Conservation (phyloP, 441 rosid genomes). For the Gossypium davidsonii region DNA sequence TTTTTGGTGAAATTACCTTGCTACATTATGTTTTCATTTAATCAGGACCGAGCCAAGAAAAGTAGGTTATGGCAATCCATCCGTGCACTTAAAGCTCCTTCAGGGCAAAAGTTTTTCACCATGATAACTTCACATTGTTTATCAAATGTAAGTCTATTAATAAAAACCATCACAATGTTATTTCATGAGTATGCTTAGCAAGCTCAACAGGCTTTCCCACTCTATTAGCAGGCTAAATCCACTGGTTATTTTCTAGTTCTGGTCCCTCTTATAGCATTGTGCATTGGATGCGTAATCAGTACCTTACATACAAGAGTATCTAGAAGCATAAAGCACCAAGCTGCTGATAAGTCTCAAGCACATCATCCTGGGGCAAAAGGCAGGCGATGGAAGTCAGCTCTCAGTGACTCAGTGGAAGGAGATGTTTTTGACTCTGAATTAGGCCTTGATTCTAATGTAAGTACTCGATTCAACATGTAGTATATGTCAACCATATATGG, state of each 20-base stretch:
- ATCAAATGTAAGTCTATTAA: background rate
- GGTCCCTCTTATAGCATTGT: conserved; percentile 10
- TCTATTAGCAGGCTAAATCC: conserved; percentile 11
- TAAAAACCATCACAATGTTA: background rate
- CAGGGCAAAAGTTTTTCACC: background rate
- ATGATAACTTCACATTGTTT: background rate
- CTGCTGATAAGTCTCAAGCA: background rate
- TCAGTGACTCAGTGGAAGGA: background rate
- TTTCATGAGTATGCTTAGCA: background rate
- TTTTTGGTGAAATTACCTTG: background rate
- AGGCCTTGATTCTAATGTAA: conserved; percentile 8
- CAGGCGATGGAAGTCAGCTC: conserved; percentile 9
- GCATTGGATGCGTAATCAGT: background rate
- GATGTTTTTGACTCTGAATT: background rate
- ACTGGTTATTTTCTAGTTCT: conserved; percentile 11
- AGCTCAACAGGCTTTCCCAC: conserved; percentile 6
- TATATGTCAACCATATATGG: background rate
- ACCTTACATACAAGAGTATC: background rate
- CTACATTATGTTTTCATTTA: background rate
- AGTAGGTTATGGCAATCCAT: background rate
- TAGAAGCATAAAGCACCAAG: background rate
- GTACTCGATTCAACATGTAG: background rate
- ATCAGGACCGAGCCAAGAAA: background rate
- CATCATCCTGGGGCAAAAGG: background rate
- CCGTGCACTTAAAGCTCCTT: background rate